These are phyloP conservation scores for Pogostemon cablin DNA, from an alignment of 257 asterid genomes.

Conservation along the genomic window DNA sequence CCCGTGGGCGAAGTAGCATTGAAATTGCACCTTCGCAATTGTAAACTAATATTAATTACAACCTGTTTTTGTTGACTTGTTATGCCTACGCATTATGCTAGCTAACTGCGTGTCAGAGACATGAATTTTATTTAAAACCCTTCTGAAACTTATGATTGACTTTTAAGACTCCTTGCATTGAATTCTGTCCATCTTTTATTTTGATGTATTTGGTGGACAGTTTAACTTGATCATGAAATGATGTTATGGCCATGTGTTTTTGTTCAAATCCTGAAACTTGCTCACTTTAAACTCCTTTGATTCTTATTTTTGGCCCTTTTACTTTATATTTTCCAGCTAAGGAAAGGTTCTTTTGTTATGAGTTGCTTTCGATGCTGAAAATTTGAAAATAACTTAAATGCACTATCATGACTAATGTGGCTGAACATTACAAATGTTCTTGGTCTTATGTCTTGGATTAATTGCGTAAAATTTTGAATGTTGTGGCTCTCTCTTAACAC, in stretches of 20 bases:
- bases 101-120: neutral
- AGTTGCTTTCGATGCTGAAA: neutral
- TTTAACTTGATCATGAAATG: neutral
- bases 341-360: neutral
- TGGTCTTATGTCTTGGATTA: neutral
- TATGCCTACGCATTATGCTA: conserved; percentile 16
- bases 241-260: neutral
- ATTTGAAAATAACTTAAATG: neutral
- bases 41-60: neutral
- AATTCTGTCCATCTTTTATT: conserved; percentile 8
- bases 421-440: neutral
- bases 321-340: neutral
- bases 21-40: neutral
- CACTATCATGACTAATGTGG: neutral
- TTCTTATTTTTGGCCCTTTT: too few species aligned
- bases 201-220: conserved; percentile 3
- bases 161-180: conserved; percentile 8
- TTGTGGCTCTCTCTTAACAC: neutral
- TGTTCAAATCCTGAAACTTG: neutral
- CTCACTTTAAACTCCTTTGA: too few species aligned
- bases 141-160: conserved; percentile 15
- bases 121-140: neutral
- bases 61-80: conserved; percentile 31
- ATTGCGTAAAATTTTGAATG: neutral
- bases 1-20: neutral